Percentiles rank a stretch among this genome's conserved stretches.
Conservation (phyloP, 768 basidiomycete species). For the Suillus ampliporus region DNA sequence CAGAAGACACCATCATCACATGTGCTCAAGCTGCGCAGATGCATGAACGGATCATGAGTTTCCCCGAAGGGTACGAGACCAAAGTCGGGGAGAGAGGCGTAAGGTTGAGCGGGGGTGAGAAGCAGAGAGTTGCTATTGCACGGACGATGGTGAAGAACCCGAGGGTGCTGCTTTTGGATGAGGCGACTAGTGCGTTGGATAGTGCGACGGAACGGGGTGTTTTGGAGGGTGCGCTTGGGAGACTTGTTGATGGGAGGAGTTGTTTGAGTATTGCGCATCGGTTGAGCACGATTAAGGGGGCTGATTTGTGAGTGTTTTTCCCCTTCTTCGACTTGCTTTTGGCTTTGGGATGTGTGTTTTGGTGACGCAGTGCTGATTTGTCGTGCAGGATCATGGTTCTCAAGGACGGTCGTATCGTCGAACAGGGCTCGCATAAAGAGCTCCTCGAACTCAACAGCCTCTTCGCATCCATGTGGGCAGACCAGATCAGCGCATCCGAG, state of each 20-base stretch:
- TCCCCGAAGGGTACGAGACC: slow-evolving; percentile 87
- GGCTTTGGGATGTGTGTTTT: too few relatives aligned
- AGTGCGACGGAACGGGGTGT: slow-evolving; percentile 92
- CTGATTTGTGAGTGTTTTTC: slow-evolving; percentile 56
- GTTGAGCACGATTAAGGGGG: slow-evolving; percentile 57
- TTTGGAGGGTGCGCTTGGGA: slow-evolving; percentile 56
- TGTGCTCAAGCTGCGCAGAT: slow-evolving; percentile 86
- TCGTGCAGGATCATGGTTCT: slow-evolving; percentile 81
- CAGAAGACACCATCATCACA: slow-evolving; percentile 66
- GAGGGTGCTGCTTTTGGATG: slow-evolving; percentile 78
- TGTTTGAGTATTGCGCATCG: slow-evolving; percentile 33
- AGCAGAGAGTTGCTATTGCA: slow-evolving; percentile 88
- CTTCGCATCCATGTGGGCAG: slow-evolving; percentile 90
- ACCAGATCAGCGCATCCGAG: slow-evolving; percentile 66
- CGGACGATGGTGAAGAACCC: slow-evolving; percentile 87
- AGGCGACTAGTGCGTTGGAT: slow-evolving; percentile 85
- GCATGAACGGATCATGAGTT: slow-evolving; percentile 83
- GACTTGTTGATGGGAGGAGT: slow-evolving; percentile 24
- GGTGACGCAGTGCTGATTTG: not conserved
- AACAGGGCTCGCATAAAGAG: slow-evolving; percentile 81
- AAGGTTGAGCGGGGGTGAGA: slow-evolving; percentile 85
- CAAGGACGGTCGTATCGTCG: slow-evolving; percentile 87
- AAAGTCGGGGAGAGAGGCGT: slow-evolving; percentile 91
- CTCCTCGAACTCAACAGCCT: slow-evolving; percentile 71
- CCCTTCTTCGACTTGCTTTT: not conserved